These are phyloP conservation scores for Stachybotrys chlorohalonatus DNA, from an alignment of 2,329 filamentous ascomycete genomes.

Conservation along the genomic window DNA sequence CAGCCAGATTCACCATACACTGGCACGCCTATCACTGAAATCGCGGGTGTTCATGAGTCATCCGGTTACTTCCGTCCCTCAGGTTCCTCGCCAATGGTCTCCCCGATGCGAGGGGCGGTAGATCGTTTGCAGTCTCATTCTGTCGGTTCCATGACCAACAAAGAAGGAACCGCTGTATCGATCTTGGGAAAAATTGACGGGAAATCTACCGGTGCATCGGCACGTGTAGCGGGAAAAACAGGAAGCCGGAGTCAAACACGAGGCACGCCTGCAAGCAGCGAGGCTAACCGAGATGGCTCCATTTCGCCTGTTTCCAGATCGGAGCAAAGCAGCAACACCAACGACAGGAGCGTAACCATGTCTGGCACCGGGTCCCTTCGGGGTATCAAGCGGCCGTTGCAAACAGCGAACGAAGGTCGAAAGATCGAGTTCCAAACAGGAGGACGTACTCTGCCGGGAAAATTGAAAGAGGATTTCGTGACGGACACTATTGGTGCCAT, in stretches of 20 bases:
- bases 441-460: conserved; percentile 4
- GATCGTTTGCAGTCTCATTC: background rate
- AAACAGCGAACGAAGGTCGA: conserved; percentile 2
- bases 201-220: background rate
- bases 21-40: conserved; percentile 16
- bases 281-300: conserved; percentile 9
- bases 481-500: conserved; percentile 96
- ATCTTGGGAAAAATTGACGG: background rate
- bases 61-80: conserved; percentile 9
- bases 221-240: background rate
- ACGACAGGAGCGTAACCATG: conserved; percentile 1
- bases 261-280: conserved; percentile 1
- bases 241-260: background rate
- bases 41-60: conserved; percentile 7
- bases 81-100: conserved; percentile 5
- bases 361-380: conserved; percentile 11
- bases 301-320: conserved; percentile 4
- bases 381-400: conserved; percentile 25
- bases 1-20: conserved; percentile 48
- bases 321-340: background rate
- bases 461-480: conserved; percentile 49
- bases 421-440: background rate
- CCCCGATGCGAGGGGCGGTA: background rate
- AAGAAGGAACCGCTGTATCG: background rate
- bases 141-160: background rate